Conservation (phyloP, 1,139 yeast genomes). For the Magnusiomyces suaveolens region DNA sequence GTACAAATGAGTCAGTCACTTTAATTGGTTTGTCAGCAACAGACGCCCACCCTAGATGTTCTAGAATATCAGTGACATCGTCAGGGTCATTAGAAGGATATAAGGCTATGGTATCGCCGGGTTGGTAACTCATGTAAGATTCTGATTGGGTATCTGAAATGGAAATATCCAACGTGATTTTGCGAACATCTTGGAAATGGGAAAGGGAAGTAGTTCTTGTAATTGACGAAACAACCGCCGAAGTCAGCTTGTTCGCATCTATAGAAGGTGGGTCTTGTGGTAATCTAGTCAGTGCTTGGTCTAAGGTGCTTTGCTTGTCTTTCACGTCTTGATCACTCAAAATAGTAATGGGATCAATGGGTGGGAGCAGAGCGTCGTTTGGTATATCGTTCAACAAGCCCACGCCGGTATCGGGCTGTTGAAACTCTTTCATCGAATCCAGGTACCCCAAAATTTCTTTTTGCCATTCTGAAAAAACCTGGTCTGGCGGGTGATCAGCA, state of each 20-base stretch:
- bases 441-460: conserved; percentile 41
- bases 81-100: conserved; percentile 62
- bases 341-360: not conserved
- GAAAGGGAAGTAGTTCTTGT: conserved; percentile 51
- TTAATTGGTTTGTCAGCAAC: conserved; percentile 47
- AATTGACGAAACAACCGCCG: conserved; percentile 4
- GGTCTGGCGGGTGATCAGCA: conserved; percentile 63
- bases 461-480: conserved; percentile 70
- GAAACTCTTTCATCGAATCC: conserved; percentile 17
- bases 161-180: conserved; percentile 39
- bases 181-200: conserved; percentile 89
- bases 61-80: conserved; percentile 56
- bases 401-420: not conserved
- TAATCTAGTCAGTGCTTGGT: not conserved
- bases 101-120: conserved; percentile 75
- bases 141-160: conserved; percentile 12
- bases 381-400: conserved; percentile 27
- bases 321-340: not conserved
- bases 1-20: conserved; percentile 27
- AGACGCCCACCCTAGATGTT: conserved; percentile 64
- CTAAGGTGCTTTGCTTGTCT: not conserved
- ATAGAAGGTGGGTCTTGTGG: not conserved
- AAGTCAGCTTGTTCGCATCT: not conserved
- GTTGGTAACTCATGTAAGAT: conserved; percentile 36
- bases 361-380: conserved; percentile 22